These are phyloP conservation scores for Leccinellum albellum DNA, from an alignment of 768 basidiomycete genomes.

Conservation along the genomic window DNA sequence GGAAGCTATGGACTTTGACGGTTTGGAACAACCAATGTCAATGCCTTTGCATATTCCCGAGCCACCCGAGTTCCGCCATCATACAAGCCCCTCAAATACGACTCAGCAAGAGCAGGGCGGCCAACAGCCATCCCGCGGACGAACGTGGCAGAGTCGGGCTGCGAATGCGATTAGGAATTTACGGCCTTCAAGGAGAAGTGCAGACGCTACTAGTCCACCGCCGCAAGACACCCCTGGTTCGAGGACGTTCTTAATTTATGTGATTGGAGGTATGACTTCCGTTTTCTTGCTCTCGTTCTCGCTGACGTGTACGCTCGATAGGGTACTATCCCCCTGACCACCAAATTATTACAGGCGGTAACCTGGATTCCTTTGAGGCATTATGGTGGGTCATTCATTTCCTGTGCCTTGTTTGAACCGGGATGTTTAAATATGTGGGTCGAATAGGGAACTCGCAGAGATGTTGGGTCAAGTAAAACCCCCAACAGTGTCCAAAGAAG, in stretches of 20 bases:
- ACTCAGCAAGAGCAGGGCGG: slow-evolving; percentile 13
- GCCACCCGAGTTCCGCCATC: slow-evolving; percentile 20
- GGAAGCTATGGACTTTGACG: slow-evolving; percentile 27
- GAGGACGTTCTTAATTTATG: slow-evolving; percentile 85
- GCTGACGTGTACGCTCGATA: slow-evolving; percentile 25
- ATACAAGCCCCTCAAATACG: slow-evolving; percentile 9
- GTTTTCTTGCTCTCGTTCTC: background rate
- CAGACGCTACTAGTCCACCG: slow-evolving; percentile 19
- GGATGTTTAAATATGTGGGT: background rate
- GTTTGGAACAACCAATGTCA: slow-evolving; percentile 22
- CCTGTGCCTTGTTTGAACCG: background rate
- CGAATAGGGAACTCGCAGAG: slow-evolving; percentile 71
- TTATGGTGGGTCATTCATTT: slow-evolving; percentile 50
- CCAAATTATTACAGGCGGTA: slow-evolving; percentile 79
- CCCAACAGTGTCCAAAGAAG: slow-evolving; percentile 75
- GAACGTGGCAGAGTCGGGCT: slow-evolving; percentile 59
- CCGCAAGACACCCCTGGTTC: slow-evolving; percentile 21
- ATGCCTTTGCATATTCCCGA: slow-evolving; percentile 28
- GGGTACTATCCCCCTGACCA: slow-evolving; percentile 94
- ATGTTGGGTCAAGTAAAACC: slow-evolving; percentile 80
- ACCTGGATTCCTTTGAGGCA: slow-evolving; percentile 76
- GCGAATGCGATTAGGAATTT: slow-evolving; percentile 59
- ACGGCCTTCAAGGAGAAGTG: slow-evolving; percentile 35
- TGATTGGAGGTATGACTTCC: slow-evolving; percentile 64
- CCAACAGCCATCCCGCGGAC: slow-evolving; percentile 29